These are phyloP conservation scores for Fusarium chuoi DNA, from an alignment of 2,329 filamentous ascomycete genomes.

Conservation along the genomic window DNA sequence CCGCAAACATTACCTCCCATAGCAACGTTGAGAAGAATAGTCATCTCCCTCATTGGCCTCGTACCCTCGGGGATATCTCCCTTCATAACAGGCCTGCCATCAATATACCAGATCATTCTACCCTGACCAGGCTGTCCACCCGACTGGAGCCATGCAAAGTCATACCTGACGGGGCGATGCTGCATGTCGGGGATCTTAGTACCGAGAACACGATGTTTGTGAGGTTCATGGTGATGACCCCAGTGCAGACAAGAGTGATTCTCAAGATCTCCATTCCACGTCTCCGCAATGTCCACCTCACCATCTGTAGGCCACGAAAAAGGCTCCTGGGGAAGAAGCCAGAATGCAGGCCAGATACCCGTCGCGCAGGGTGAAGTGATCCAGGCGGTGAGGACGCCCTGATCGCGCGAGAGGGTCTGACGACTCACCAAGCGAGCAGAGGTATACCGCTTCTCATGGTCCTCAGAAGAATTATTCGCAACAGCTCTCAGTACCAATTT, in stretches of 20 bases:
- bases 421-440: slow-evolving; percentile 65
- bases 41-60: slow-evolving; percentile 65
- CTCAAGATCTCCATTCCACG: slow-evolving; percentile 66
- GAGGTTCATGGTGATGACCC: slow-evolving; percentile 64
- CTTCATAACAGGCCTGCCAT: slow-evolving; percentile 67
- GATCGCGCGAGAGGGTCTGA: slow-evolving; percentile 60
- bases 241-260: slow-evolving; percentile 70
- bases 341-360: slow-evolving; percentile 71
- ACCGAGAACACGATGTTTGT: slow-evolving; percentile 66
- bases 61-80: slow-evolving; percentile 62
- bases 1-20: slow-evolving; percentile 70
- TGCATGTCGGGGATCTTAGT: slow-evolving; percentile 62
- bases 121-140: slow-evolving; percentile 56
- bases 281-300: slow-evolving; percentile 69
- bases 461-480: slow-evolving; percentile 47
- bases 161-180: slow-evolving; percentile 60
- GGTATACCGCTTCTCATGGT: slow-evolving; percentile 59
- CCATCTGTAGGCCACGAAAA: slow-evolving; percentile 69
- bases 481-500: slow-evolving; percentile 65
- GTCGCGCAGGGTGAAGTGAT: slow-evolving; percentile 63
- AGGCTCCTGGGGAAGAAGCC: slow-evolving; percentile 67
- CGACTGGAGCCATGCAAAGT: slow-evolving; percentile 66
- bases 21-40: slow-evolving; percentile 68
- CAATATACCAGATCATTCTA: slow-evolving; percentile 68
- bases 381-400: slow-evolving; percentile 63